A percentile compares a stretch with the other conserved stretches of the same genome.
phyloP scores from a whole-genome alignment of 2,329 filamentous ascomycete species.

The Cladosporium sp. region DNA sequence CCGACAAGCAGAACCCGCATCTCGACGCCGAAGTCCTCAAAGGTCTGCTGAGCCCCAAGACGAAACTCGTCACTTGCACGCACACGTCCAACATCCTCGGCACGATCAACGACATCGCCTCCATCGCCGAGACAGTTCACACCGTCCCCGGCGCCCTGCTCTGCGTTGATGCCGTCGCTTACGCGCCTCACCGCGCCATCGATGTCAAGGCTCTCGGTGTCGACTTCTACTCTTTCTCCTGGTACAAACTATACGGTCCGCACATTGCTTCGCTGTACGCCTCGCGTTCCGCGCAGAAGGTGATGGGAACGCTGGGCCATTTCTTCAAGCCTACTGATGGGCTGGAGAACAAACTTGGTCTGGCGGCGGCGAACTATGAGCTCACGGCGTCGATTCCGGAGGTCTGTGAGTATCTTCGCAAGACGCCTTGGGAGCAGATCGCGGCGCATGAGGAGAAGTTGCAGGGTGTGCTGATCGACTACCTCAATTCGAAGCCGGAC shows the following conservation, averaged over 20 bases:
- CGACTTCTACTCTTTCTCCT: conserved; percentile 72
- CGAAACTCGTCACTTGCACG: conserved; percentile 65
- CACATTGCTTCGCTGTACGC: conserved; percentile 68
- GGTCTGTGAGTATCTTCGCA: conserved; percentile 51
- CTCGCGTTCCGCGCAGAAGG: conserved; percentile 48
- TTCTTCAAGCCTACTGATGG: conserved; percentile 58
- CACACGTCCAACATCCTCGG: conserved; percentile 70
- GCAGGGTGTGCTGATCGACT: conserved; percentile 54
- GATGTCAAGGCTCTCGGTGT: conserved; percentile 63
- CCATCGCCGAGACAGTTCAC: conserved; percentile 51
- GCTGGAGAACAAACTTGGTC: conserved; percentile 60
- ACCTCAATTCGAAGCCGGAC: conserved; percentile 48
- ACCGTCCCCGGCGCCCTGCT: conserved; percentile 52
- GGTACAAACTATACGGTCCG: conserved; percentile 79
- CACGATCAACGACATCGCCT: conserved; percentile 58
- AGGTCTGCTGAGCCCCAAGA: conserved; percentile 55
- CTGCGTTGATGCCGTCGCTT: conserved; percentile 70
- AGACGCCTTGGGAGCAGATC: conserved; percentile 45
- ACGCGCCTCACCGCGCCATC: conserved; percentile 64
- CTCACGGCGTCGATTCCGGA: conserved; percentile 56
- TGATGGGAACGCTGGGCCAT: conserved; percentile 55
- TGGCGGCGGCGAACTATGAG: conserved; percentile 67
- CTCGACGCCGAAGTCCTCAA: conserved; percentile 53
- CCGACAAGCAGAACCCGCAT: conserved; percentile 47
- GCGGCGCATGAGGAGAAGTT: conserved; percentile 55